These are phyloP conservation scores for Saccharomycopsis capsularis DNA, from an alignment of 805 yeast species.

Conservation along the genomic window DNA sequence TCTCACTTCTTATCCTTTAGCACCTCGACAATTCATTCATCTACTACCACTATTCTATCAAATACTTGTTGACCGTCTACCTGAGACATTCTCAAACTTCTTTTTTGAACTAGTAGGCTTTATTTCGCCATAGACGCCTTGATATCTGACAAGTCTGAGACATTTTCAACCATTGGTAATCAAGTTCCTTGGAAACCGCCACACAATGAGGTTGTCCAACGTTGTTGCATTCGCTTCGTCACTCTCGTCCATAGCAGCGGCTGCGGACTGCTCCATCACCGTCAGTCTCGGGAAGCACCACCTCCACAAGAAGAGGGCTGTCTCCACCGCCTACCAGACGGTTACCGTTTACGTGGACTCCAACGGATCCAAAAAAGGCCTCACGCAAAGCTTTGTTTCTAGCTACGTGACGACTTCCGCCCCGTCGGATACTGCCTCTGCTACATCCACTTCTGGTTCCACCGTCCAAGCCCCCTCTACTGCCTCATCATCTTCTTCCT, in stretches of 20 bases:
- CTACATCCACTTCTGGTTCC: slow-evolving; percentile 12
- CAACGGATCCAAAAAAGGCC: slow-evolving; percentile 23
- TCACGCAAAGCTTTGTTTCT: slow-evolving; percentile 25
- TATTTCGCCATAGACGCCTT: not conserved
- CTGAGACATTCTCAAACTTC: not conserved
- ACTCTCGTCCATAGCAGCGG: not conserved
- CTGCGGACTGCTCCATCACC: slow-evolving; percentile 11
- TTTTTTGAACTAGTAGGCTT: not conserved
- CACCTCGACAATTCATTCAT: not conserved
- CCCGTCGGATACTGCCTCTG: slow-evolving; percentile 18
- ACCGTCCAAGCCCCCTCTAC: slow-evolving; percentile 9
- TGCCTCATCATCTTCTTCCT: slow-evolving; percentile 19
- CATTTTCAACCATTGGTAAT: too few species aligned
- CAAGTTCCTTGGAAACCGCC: too few species aligned
- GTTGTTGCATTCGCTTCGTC: not conserved
- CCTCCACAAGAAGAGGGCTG: slow-evolving; percentile 35
- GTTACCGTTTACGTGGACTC: slow-evolving; percentile 31
- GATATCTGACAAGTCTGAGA: not conserved
- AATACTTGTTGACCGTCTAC: not conserved
- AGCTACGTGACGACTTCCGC: slow-evolving; percentile 24
- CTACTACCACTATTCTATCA: not conserved
- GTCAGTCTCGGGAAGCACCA: slow-evolving; percentile 31
- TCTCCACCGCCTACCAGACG: slow-evolving; percentile 41
- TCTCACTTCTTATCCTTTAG: not conserved
- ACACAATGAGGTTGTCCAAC: not conserved